Conservation (phyloP, 371 early-diverging fungal species). For the Syncephalastrum monosporum region DNA sequence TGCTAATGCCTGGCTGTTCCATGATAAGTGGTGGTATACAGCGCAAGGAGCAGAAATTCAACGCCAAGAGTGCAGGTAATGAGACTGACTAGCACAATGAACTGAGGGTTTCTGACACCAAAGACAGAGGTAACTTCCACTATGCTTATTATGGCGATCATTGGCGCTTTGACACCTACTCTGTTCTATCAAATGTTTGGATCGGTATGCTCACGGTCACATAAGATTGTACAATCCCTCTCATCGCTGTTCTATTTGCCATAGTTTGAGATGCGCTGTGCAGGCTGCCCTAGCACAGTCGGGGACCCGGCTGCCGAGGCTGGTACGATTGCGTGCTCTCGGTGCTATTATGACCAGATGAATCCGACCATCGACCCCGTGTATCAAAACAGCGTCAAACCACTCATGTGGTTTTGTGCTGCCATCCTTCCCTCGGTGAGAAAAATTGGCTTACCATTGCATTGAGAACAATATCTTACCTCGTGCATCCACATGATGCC, state of each 20-base stretch:
- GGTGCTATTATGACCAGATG: conserved; percentile 65
- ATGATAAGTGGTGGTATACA: conserved; percentile 94
- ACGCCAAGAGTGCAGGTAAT: conserved; percentile 86
- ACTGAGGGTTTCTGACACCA: neutral
- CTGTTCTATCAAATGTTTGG: conserved; percentile 93
- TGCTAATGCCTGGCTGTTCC: conserved; percentile 90
- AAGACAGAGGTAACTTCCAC: conserved; percentile 83
- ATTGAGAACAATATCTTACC: neutral
- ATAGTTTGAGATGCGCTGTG: conserved; percentile 62
- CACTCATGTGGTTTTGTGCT: conserved; percentile 90
- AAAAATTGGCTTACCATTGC: neutral
- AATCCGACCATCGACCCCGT: conserved; percentile 78
- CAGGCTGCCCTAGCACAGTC: conserved; percentile 47
- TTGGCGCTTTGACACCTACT: conserved; percentile 93
- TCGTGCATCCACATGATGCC: neutral
- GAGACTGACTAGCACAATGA: neutral
- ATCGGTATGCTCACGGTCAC: conserved; percentile 38
- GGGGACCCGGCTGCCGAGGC: conserved; percentile 7
- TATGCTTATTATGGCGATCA: conserved; percentile 92
- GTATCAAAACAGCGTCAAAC: conserved; percentile 74
- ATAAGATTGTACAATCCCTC: neutral
- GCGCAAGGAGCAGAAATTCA: conserved; percentile 91
- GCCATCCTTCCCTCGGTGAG: conserved; percentile 70
- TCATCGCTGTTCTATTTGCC: neutral
- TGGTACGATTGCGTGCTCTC: conserved; percentile 42